Evolutionary conservation across 495 filamentous ascomycete genomes (phyloP).

Genomic region (Aspergillus ellipticus): DNA sequence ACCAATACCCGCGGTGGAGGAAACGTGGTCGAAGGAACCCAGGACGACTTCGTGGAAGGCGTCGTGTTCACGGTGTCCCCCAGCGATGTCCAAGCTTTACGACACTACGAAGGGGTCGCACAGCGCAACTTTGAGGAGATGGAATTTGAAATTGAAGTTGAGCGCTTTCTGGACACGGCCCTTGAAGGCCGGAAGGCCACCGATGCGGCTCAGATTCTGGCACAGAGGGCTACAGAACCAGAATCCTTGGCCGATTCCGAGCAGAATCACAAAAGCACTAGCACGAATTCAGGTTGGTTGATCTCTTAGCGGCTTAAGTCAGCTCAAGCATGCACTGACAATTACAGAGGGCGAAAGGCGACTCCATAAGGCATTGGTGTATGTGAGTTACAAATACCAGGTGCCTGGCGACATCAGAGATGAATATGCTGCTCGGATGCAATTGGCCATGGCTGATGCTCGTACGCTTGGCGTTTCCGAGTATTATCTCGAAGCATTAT

Average conservation of each 20-base stretch:
- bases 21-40: neutral
- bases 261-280: no score
- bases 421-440: neutral
- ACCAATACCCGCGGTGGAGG: conserved; percentile 6
- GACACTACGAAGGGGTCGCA: neutral
- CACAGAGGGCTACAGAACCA: no score
- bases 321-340: no score
- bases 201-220: no score
- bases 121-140: no score
- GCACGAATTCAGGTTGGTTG: no score
- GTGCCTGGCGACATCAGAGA: neutral
- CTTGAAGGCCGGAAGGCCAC: no score
- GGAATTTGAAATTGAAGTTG: neutral
- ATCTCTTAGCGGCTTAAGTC: no score
- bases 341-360: neutral
- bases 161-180: no score
- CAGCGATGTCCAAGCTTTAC: neutral
- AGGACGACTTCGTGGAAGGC: neutral
- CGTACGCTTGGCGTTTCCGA: neutral
- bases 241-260: no score
- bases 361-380: neutral
- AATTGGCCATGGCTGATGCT: conserved; percentile 4
- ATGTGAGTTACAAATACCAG: conserved; percentile 3
- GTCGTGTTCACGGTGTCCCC: neutral
- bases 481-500: neutral